Conservation (phyloP, 441 rosid species). For the Lagerstroemia fauriei region DNA sequence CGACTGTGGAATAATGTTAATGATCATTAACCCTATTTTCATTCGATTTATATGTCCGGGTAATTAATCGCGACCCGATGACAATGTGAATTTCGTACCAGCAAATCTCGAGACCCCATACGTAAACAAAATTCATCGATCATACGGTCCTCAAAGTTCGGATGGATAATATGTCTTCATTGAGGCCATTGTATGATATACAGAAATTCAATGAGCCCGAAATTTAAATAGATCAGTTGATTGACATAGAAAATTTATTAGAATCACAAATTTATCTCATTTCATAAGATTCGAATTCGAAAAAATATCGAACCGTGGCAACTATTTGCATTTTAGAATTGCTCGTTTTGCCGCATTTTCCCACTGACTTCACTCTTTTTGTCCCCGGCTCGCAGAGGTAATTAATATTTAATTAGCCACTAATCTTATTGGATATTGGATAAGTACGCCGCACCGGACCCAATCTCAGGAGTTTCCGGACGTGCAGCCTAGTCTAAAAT, state of each 20-base stretch:
- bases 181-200: too few species aligned
- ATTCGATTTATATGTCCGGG: neutral
- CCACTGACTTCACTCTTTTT: neutral
- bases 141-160: too few species aligned
- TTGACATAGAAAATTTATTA: too few species aligned
- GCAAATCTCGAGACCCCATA: neutral
- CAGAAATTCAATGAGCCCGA: too few species aligned
- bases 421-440: neutral
- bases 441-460: neutral
- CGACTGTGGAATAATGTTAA: neutral
- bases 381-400: too few species aligned
- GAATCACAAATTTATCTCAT: too few species aligned
- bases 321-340: neutral
- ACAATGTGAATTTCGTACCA: too few species aligned
- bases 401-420: neutral
- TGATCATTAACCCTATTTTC: neutral
- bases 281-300: too few species aligned
- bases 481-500: neutral
- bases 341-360: neutral
- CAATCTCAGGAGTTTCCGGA: neutral
- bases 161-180: too few species aligned
- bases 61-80: neutral
- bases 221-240: too few species aligned
- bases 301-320: too few species aligned
- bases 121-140: too few species aligned